Conservation (phyloP, 176 grass and related monocot species). For the Phragmites australis region DNA sequence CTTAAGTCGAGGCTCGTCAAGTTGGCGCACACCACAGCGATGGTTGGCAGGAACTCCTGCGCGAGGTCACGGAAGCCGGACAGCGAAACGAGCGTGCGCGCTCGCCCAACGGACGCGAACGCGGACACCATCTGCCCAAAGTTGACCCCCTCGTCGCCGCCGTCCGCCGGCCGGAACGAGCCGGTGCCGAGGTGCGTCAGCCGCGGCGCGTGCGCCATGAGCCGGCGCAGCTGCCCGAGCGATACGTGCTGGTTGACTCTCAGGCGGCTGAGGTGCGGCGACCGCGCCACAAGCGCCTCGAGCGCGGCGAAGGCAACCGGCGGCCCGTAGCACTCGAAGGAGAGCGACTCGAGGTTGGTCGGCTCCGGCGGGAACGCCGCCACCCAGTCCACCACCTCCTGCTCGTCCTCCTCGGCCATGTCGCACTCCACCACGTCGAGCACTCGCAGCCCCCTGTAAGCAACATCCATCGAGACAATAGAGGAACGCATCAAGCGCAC, state of each 20-base stretch:
- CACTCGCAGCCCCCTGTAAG: conserved; percentile 52
- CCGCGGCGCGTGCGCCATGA: conserved; percentile 63
- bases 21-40: conserved; percentile 50
- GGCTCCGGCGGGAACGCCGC: conserved; percentile 55
- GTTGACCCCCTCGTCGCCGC: conserved; percentile 50
- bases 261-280: conserved; percentile 63
- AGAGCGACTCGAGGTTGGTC: conserved; percentile 67
- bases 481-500: not conserved
- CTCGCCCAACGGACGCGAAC: conserved; percentile 39
- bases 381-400: conserved; percentile 67
- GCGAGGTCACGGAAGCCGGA: conserved; percentile 80
- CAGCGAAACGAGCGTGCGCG: conserved; percentile 58
- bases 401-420: conserved; percentile 52
- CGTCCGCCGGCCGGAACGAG: conserved; percentile 53
- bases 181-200: conserved; percentile 82
- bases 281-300: conserved; percentile 74
- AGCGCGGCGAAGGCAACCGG: conserved; percentile 51
- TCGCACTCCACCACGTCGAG: conserved; percentile 80
- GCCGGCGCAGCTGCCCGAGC: conserved; percentile 67
- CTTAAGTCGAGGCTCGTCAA: conserved; percentile 74
- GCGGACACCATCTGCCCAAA: conserved; percentile 38
- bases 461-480: not conserved
- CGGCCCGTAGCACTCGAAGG: conserved; percentile 63
- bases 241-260: conserved; percentile 72
- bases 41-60: conserved; percentile 66